phyloP scores from a whole-genome alignment of 352 stramenopile genomes.

The Elongisporangium prolatum region DNA sequence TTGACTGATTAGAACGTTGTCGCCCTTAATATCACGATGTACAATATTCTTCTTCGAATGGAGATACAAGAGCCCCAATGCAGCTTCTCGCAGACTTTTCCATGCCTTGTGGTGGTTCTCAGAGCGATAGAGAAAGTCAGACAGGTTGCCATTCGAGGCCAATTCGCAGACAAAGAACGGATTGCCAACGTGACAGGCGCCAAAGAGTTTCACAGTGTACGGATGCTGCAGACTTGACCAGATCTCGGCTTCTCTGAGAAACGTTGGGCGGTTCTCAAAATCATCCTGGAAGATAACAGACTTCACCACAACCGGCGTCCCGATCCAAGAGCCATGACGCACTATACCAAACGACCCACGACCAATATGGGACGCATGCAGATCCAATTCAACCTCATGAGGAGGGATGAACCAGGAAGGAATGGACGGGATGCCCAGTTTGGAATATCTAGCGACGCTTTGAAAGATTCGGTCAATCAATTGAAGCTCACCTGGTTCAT shows the following conservation, averaged over 20 bases:
- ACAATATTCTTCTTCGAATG: slow-evolving; percentile 2
- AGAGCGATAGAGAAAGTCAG: neutral
- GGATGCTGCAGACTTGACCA: slow-evolving; percentile 12
- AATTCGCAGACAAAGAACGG: slow-evolving; percentile 15
- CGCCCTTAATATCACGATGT: slow-evolving; percentile 6
- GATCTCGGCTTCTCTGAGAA: slow-evolving; percentile 8
- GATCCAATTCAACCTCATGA: too few relatives aligned
- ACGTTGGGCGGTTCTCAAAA: slow-evolving; percentile 3
- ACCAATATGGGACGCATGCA: too few relatives aligned
- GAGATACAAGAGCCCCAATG: slow-evolving; percentile 4
- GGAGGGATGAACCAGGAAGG: too few relatives aligned
- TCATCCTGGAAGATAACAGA: neutral
- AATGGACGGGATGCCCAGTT: too few relatives aligned
- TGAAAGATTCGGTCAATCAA: too few relatives aligned
- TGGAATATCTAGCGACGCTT: too few relatives aligned
- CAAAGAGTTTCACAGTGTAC: slow-evolving; percentile 9
- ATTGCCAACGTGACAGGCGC: slow-evolving; percentile 5
- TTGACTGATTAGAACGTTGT: slow-evolving; percentile 7
- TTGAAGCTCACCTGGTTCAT: too few relatives aligned
- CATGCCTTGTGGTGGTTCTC: slow-evolving; percentile 1
- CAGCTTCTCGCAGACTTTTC: slow-evolving; percentile 4
- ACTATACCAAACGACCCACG: too few relatives aligned
- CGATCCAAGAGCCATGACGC: neutral
- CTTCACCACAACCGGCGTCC: neutral
- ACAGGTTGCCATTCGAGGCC: slow-evolving; percentile 4